Conservation (phyloP, 768 basidiomycete species). For the Lactarius vividus region DNA sequence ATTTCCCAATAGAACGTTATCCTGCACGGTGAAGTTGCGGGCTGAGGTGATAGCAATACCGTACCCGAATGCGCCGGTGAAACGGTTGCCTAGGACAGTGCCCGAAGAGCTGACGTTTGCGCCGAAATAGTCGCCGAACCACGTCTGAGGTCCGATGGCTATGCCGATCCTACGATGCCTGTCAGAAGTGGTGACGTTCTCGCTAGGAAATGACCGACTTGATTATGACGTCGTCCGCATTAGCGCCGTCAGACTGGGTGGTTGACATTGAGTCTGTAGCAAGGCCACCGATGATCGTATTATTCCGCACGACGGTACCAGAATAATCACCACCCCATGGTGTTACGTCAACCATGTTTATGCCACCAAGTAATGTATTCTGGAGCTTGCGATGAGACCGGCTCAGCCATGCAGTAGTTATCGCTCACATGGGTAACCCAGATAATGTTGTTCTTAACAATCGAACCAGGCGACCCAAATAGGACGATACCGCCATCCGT, state of each 20-base stretch:
- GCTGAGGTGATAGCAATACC: slow-evolving; percentile 66
- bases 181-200: slow-evolving; percentile 12
- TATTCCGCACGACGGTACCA: slow-evolving; percentile 62
- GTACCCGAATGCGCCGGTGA: slow-evolving; percentile 71
- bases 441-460: slow-evolving; percentile 74
- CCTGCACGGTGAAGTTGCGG: slow-evolving; percentile 60
- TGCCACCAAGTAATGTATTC: slow-evolving; percentile 71
- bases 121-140: slow-evolving; percentile 62
- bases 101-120: slow-evolving; percentile 54
- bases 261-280: slow-evolving; percentile 46
- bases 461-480: slow-evolving; percentile 71
- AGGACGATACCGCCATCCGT: slow-evolving; percentile 81
- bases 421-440: slow-evolving; percentile 60
- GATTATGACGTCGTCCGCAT: slow-evolving; percentile 60
- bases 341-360: slow-evolving; percentile 72
- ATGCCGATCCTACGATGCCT: slow-evolving; percentile 62
- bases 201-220: slow-evolving; percentile 48
- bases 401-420: background rate
- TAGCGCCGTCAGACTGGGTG: slow-evolving; percentile 49
- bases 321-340: slow-evolving; percentile 66
- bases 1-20: slow-evolving; percentile 62
- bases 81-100: slow-evolving; percentile 53
- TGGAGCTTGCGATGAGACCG: slow-evolving; percentile 30
- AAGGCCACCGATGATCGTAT: slow-evolving; percentile 67
- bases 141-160: slow-evolving; percentile 74